These are phyloP conservation scores for Xylaria sp. DNA, from an alignment of 2,329 filamentous ascomycete species.

Conservation along the genomic window DNA sequence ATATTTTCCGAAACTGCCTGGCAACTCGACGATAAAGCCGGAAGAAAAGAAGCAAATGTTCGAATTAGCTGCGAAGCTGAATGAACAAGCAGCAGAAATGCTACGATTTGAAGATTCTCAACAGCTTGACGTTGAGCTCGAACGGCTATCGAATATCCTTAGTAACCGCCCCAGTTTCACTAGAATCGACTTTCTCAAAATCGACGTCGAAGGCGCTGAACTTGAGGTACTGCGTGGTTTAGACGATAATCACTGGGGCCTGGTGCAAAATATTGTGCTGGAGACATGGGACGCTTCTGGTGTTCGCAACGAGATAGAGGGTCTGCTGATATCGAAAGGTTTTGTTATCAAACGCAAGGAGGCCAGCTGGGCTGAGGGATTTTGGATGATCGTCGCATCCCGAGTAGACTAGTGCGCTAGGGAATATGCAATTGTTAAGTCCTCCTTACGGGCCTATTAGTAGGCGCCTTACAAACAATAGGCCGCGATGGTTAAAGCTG, in stretches of 20 bases:
- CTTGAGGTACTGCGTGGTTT: conserved; percentile 28
- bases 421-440: not conserved
- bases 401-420: not conserved
- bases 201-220: conserved; percentile 28
- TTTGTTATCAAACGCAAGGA: conserved; percentile 20
- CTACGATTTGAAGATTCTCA: conserved; percentile 15
- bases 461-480: not conserved
- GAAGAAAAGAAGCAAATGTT: conserved; percentile 22
- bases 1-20: conserved; percentile 25
- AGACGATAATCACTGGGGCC: conserved; percentile 21
- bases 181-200: conserved; percentile 25
- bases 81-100: not conserved
- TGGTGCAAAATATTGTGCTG: conserved; percentile 25
- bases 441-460: not conserved
- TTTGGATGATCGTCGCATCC: conserved; percentile 18
- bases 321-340: conserved; percentile 20
- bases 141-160: conserved; percentile 22
- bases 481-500: not conserved
- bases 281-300: conserved; percentile 24
- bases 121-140: conserved; percentile 18
- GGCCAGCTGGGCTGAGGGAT: conserved; percentile 14
- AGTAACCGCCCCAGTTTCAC: conserved; percentile 3
- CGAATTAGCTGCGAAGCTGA: conserved; percentile 2
- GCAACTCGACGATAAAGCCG: conserved; percentile 22
- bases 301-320: conserved; percentile 11